Evolutionary conservation across 192 early-diverging fungal genomes (phyloP), one percentile per base, ranked within the genome.

Genomic region (Rhizophagus prolifer): DNA sequence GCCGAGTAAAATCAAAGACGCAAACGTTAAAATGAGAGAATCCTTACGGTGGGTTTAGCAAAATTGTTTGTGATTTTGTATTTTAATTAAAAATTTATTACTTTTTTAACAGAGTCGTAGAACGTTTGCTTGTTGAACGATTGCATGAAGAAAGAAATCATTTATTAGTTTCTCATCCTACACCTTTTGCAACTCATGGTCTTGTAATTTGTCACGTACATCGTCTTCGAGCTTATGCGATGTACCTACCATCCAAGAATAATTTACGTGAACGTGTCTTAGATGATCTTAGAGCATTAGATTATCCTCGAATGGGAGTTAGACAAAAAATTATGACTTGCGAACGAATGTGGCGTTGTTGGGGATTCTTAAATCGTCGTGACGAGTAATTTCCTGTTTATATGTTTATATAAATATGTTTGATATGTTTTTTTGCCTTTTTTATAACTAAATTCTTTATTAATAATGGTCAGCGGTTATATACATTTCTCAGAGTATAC

Each of bases 231-330:
- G 72, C 79, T 14, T 85, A 83, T 72, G 87, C 85, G 10, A 64
- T 67, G 6, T 70, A 69, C 23, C 58, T 92, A 46, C 87, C 91
- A 13, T 65, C 79, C 9, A 47, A 77, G 46, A 85, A 82, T 41
- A 87, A 81, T 47, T 77, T 88, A 19, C 86, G 90, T 19, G 78
- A 85, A 9, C 82, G 85, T 63, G 94, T 95, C 71, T 72, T 94
- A 38, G 89, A 95, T 79, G 95, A 96, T 82, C 74, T 96, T 41
- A 84, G 90, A 12, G 94, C 94, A 65, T 84, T 96, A 23, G 94
- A 95, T 80, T 84, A 88, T 73, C 82, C 83, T 12, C 54, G 64
- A 36, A 81, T 90, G 70, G 82, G 75, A 59, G 82, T 82, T 3
- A 2, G 70, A 0, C 92, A 93, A 76, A 86, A 90, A 74, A 79